Evolutionary conservation across 257 asterid genomes (phyloP).

Genomic region (Fraxinus cuspidata): DNA sequence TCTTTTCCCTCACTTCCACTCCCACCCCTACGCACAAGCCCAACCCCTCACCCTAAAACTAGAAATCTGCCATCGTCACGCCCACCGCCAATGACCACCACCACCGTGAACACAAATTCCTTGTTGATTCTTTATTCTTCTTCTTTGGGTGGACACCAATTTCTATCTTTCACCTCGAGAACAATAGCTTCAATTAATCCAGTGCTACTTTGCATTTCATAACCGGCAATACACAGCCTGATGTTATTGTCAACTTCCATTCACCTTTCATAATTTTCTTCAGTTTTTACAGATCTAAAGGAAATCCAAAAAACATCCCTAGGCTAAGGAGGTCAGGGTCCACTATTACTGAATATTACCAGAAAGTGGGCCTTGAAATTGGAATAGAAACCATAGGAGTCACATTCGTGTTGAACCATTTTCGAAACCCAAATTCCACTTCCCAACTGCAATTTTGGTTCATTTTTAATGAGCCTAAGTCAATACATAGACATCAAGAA

Average conservation of each 20-base stretch:
- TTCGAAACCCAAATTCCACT: background rate
- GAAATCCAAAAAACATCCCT: background rate
- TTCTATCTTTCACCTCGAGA: slow-evolving; percentile 87
- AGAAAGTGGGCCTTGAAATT: background rate
- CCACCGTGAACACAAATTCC: no score
- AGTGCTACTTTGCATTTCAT: slow-evolving; percentile 77
- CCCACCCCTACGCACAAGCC: no score
- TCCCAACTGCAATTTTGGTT: background rate
- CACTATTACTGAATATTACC: background rate
- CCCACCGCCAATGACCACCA: no score
- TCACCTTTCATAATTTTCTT: background rate
- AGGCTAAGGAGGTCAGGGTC: background rate
- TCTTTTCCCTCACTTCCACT: no score
- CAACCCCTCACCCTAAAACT: no score
- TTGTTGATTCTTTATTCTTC: no score
- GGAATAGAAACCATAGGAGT: background rate
- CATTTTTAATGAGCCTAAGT: background rate
- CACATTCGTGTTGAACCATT: background rate
- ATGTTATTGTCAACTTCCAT: background rate
- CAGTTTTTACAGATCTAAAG: background rate
- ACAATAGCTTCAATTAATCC: slow-evolving; percentile 87
- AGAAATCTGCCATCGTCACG: no score
- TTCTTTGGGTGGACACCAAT: no score
- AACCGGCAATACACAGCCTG: slow-evolving; percentile 46
- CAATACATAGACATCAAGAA: background rate